Conservation (phyloP, 2,329 filamentous ascomycete species). For the Sporothrix pallida region DNA sequence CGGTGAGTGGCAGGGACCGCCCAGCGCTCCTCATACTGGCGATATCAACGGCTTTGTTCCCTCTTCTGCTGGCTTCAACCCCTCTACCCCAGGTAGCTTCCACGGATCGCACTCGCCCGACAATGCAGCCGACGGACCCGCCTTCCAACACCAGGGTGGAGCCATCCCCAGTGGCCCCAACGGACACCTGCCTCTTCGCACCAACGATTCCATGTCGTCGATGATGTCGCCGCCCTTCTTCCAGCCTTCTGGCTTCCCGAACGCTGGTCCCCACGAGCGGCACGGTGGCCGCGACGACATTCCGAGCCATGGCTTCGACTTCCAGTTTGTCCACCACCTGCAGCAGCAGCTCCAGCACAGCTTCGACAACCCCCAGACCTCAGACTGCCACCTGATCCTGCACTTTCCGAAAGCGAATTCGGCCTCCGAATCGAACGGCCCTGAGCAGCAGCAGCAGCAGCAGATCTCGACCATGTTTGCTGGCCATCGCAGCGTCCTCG, state of each 20-base stretch:
- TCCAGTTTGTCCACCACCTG: slow-evolving; percentile 34
- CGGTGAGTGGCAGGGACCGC: slow-evolving; percentile 35
- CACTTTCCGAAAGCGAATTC: slow-evolving; percentile 29
- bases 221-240: slow-evolving; percentile 33
- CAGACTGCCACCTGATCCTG: slow-evolving; percentile 37
- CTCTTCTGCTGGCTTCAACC: slow-evolving; percentile 53
- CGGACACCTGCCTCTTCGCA: slow-evolving; percentile 28
- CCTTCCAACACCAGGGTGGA: slow-evolving; percentile 17
- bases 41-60: slow-evolving; percentile 33
- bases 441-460: slow-evolving; percentile 15
- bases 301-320: slow-evolving; percentile 26
- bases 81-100: slow-evolving; percentile 65
- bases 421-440: background rate
- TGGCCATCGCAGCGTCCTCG: slow-evolving; percentile 38
- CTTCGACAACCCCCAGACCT: slow-evolving; percentile 33
- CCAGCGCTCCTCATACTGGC: background rate
- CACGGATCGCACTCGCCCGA: slow-evolving; percentile 59
- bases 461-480: slow-evolving; percentile 29
- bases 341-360: slow-evolving; percentile 33
- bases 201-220: slow-evolving; percentile 18
- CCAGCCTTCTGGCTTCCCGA: slow-evolving; percentile 27
- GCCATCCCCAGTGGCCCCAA: slow-evolving; percentile 29
- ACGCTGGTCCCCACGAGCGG: background rate
- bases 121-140: slow-evolving; percentile 19
- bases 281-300: slow-evolving; percentile 8